Conservation (phyloP, 2,329 filamentous ascomycete genomes). For the Boeremia exigua region DNA sequence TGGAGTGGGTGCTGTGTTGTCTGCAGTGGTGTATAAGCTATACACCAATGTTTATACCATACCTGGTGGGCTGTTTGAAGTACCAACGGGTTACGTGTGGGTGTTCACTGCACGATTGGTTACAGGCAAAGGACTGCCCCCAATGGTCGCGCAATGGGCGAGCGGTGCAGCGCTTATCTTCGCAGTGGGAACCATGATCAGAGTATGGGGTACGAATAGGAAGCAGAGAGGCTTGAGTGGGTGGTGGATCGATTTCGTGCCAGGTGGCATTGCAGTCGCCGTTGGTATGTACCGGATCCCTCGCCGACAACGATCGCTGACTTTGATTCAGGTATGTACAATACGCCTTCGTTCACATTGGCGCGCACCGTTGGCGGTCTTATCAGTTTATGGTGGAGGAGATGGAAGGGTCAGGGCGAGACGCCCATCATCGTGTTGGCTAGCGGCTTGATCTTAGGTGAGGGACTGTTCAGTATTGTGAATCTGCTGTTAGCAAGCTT, state of each 20-base stretch:
- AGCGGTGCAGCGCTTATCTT: conserved; percentile 77
- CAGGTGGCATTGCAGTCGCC: conserved; percentile 93
- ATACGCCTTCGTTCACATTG: conserved; percentile 93
- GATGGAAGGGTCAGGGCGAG: conserved; percentile 55
- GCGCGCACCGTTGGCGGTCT: conserved; percentile 81
- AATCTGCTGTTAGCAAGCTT: conserved; percentile 78
- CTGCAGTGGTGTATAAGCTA: conserved; percentile 84
- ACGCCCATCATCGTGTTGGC: conserved; percentile 90
- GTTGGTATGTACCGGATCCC: conserved; percentile 66
- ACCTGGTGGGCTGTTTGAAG: conserved; percentile 87
- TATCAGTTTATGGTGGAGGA: conserved; percentile 24
- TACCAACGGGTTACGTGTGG: conserved; percentile 96
- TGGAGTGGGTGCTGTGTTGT: conserved; percentile 82
- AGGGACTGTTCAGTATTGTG: conserved; percentile 50
- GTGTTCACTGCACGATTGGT: conserved; percentile 94
- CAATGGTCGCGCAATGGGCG: conserved; percentile 83
- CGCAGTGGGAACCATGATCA: conserved; percentile 70
- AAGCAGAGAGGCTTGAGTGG: conserved; percentile 43
- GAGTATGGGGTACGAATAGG: conserved; percentile 55
- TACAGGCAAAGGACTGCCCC: conserved; percentile 85
- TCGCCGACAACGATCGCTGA: conserved; percentile 1
- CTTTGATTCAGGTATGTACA: conserved; percentile 79
- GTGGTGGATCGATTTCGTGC: conserved; percentile 77
- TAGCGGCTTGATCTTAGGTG: conserved; percentile 77
- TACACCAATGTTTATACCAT: conserved; percentile 91